Evolutionary conservation across 2,329 filamentous ascomycete species (phyloP).

Genomic region (Graphilbum sp.): DNA sequence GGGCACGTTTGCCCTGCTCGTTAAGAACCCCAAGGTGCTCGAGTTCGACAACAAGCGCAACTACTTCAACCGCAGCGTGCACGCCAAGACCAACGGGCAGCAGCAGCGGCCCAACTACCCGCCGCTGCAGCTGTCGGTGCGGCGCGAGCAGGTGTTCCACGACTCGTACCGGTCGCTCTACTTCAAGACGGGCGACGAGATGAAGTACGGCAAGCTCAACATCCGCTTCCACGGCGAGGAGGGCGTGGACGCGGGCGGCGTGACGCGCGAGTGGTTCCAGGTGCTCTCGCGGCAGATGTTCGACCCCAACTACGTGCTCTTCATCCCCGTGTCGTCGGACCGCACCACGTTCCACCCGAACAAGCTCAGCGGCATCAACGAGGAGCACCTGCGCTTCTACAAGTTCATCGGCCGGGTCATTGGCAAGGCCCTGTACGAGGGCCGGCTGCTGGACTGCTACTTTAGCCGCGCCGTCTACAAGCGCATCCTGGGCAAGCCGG

Average conservation of each 20-base stretch:
- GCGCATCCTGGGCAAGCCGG: constrained; percentile 82
- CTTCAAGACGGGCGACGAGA: constrained; percentile 90
- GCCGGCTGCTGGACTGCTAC: constrained; percentile 89
- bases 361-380: constrained; percentile 81
- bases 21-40: constrained; percentile 96
- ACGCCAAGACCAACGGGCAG: constrained; percentile 28
- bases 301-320: constrained; percentile 91
- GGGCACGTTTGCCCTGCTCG: constrained; percentile 84
- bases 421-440: constrained; percentile 93
- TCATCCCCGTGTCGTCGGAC: constrained; percentile 91
- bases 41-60: constrained; percentile 99
- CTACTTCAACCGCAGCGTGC: constrained; percentile 91
- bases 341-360: constrained; percentile 98
- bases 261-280: constrained; percentile 98
- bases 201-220: constrained; percentile 97
- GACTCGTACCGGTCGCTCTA: constrained; percentile 98
- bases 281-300: constrained; percentile 97
- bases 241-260: constrained; percentile 91
- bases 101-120: constrained; percentile 54
- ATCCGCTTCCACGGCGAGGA: constrained; percentile 96
- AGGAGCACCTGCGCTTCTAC: constrained; percentile 94
- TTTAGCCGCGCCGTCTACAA: constrained; percentile 99
- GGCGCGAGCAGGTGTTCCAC: constrained; percentile 90
- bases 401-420: constrained; percentile 98
- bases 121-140: constrained; percentile 68